Evolutionary conservation across 345 rosid species (phyloP).

Genomic region (Cardamine chenopodiifolia): DNA sequence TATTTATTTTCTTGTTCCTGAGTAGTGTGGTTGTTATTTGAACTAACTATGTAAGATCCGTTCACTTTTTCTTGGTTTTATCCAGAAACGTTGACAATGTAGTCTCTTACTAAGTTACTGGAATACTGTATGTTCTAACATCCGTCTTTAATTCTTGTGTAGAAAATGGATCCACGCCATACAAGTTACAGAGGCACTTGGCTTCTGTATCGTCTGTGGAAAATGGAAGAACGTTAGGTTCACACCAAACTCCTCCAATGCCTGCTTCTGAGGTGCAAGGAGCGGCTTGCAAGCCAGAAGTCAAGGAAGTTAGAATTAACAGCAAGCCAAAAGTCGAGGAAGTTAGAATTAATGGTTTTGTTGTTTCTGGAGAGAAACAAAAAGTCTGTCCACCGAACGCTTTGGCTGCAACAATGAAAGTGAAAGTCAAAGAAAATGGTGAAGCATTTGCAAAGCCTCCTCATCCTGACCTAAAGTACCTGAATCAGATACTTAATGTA

Average conservation of each 20-base stretch:
- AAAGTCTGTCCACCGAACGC: slow-evolving; percentile 38
- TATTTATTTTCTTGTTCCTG: not conserved
- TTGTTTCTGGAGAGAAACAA: slow-evolving; percentile 32
- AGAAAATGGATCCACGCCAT: slow-evolving; percentile 52
- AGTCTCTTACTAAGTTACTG: not conserved
- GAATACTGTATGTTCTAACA: slow-evolving; percentile 4
- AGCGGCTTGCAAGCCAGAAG: slow-evolving; percentile 36
- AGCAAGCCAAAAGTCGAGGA: slow-evolving; percentile 53
- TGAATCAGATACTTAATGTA: slow-evolving; percentile 53
- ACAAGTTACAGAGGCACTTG: slow-evolving; percentile 48
- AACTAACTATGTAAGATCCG: not conserved
- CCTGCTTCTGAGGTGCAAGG: slow-evolving; percentile 39
- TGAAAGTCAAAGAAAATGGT: slow-evolving; percentile 41
- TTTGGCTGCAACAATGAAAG: slow-evolving; percentile 24
- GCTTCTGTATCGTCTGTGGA: slow-evolving; percentile 41
- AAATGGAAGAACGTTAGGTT: slow-evolving; percentile 52
- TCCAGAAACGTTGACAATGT: slow-evolving; percentile 41
- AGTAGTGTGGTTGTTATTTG: not conserved
- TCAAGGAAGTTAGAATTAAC: slow-evolving; percentile 48
- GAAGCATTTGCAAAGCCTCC: slow-evolving; percentile 52
- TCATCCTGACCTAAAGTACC: slow-evolving; percentile 68
- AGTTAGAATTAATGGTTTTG: slow-evolving; percentile 49
- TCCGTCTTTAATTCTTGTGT: slow-evolving; percentile 34
- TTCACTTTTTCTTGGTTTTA: not conserved
- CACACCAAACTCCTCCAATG: slow-evolving; percentile 37